Evolutionary conservation across 257 asterid species (phyloP).

Genomic region (Lantana camara): DNA sequence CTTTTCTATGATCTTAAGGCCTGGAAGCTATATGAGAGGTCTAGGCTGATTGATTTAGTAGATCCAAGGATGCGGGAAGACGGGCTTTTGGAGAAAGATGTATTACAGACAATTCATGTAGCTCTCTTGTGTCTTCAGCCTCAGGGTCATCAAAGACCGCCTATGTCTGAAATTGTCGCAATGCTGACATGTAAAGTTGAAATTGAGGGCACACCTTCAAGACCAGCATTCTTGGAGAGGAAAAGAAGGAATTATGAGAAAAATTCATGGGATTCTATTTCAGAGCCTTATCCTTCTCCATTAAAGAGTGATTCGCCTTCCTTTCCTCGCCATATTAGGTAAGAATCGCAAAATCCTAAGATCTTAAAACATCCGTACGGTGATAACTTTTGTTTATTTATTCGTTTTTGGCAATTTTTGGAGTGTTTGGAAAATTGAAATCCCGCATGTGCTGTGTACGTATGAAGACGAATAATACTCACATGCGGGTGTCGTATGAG

Average conservation of each 20-base stretch:
- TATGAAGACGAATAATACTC: constrained; percentile 28
- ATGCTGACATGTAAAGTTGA: constrained; percentile 65
- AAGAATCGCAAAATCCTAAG: no score
- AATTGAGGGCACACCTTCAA: constrained; percentile 38
- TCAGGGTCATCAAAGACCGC: constrained; percentile 65
- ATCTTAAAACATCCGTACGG: no score
- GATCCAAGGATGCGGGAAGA: constrained; percentile 58
- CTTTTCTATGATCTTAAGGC: constrained; percentile 42
- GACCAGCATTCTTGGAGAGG: constrained; percentile 63
- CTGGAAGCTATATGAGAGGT: constrained; percentile 71
- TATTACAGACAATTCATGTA: constrained; percentile 52
- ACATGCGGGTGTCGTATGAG: neutral
- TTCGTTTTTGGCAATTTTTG: constrained; percentile 20
- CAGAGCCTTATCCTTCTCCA: constrained; percentile 69
- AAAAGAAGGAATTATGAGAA: constrained; percentile 42
- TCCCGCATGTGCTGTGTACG: constrained; percentile 17
- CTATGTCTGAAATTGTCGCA: constrained; percentile 84
- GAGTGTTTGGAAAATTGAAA: neutral
- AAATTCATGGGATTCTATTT: constrained; percentile 59
- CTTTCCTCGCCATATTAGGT: constrained; percentile 37
- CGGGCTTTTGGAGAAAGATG: constrained; percentile 45
- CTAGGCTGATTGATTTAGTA: constrained; percentile 55
- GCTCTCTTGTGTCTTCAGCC: constrained; percentile 74
- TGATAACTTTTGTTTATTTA: constrained; percentile 10
- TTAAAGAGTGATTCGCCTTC: constrained; percentile 49